Evolutionary conservation across 2,329 filamentous ascomycete species (phyloP).

Genomic region (Microdochium bolleyi): DNA sequence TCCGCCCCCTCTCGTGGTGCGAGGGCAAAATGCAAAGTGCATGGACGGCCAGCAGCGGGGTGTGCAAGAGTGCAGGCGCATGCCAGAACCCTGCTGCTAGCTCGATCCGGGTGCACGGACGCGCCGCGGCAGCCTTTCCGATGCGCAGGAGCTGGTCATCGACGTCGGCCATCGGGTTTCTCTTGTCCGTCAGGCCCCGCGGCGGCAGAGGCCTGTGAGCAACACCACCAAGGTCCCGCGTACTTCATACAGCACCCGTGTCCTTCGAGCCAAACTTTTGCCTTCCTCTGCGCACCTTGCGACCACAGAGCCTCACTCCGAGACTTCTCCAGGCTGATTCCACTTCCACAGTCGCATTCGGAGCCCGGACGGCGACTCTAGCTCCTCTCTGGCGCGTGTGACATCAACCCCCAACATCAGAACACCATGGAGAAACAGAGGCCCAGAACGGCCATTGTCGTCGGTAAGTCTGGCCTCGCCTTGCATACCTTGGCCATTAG

Average conservation of each 20-base stretch:
- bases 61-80: background rate
- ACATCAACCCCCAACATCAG: background rate
- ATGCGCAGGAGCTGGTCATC: background rate
- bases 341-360: background rate
- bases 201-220: background rate
- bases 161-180: background rate
- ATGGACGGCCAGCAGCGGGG: no score
- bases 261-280: background rate
- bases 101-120: background rate
- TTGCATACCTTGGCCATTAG: no score
- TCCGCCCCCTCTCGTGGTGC: no score
- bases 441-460: slow-evolving; percentile 40
- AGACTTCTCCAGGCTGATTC: background rate
- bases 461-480: slow-evolving; percentile 31
- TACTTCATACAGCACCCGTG: background rate
- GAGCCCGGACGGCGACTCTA: no score
- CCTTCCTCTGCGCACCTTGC: no score
- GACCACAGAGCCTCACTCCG: no score
- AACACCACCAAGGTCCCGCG: background rate
- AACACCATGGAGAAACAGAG: slow-evolving; percentile 15
- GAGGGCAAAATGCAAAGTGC: no score
- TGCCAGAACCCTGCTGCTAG: background rate
- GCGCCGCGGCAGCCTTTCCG: background rate
- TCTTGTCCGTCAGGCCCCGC: background rate
- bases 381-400: no score